Evolutionary conservation across 768 basidiomycete species (phyloP).

Genomic region (Psilocybe cubensis): DNA sequence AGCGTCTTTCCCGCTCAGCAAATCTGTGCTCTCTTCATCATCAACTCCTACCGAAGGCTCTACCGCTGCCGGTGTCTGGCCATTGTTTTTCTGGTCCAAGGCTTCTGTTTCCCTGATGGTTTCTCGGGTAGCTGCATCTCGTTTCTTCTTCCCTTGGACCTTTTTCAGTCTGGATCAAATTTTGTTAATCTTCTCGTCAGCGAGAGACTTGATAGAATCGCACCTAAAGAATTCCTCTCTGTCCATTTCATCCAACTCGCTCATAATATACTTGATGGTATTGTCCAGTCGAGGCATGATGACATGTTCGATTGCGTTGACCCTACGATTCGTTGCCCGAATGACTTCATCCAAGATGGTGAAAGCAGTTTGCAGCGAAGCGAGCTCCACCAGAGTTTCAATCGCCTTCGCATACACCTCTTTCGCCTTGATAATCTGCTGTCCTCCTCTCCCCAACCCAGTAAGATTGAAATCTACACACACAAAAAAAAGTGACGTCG

Average conservation of each 20-base stretch:
- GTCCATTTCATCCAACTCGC: conserved; percentile 99
- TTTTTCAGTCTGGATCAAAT: conserved; percentile 81
- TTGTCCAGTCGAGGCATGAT: conserved; percentile 95
- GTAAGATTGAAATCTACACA: conserved; percentile 91
- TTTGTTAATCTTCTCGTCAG: background rate
- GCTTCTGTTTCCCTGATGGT: conserved; percentile 18
- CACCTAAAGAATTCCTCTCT: conserved; percentile 93
- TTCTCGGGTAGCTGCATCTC: conserved; percentile 60
- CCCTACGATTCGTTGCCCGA: conserved; percentile 97
- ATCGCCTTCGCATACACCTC: conserved; percentile 98
- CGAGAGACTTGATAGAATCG: conserved; percentile 15
- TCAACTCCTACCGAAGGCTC: conserved; percentile 30
- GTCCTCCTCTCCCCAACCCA: conserved; percentile 94
- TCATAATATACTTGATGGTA: conserved; percentile 97
- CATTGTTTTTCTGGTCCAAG: conserved; percentile 21
- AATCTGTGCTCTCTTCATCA: conserved; percentile 45
- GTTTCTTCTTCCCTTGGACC: conserved; percentile 97
- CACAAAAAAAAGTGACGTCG: background rate
- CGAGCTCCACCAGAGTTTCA: conserved; percentile 95
- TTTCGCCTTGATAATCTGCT: conserved; percentile 92
- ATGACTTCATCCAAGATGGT: conserved; percentile 99
- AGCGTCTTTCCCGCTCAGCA: conserved; percentile 86
- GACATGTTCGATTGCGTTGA: conserved; percentile 98
- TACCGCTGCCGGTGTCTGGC: conserved; percentile 31
- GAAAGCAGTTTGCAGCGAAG: conserved; percentile 96